These are phyloP conservation scores for Hypoxylon sp. DNA, from an alignment of 2,329 filamentous ascomycete species.

Conservation along the genomic window DNA sequence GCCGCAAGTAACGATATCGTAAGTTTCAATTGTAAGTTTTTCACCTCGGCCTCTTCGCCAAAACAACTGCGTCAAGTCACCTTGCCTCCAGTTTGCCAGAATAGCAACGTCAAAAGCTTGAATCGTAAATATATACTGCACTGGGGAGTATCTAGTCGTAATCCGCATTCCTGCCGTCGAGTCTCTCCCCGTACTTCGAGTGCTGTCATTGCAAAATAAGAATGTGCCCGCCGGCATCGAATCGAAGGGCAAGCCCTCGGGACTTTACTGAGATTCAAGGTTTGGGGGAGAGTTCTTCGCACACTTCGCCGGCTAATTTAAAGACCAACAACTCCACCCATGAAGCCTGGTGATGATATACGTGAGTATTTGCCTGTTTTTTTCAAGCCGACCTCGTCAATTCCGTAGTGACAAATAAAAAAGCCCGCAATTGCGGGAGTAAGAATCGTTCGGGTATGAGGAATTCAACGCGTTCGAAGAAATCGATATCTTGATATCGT, in stretches of 20 bases:
- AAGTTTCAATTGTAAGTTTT: conserved; percentile 20
- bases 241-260: conserved; percentile 37
- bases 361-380: conserved; percentile 40
- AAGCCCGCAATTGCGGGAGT: conserved; percentile 18
- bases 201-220: conserved; percentile 42
- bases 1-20: neutral
- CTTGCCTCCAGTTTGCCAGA: neutral
- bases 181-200: conserved; percentile 40
- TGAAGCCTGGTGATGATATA: conserved; percentile 44
- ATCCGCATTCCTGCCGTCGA: conserved; percentile 40
- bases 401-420: conserved; percentile 46
- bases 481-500: conserved; percentile 44
- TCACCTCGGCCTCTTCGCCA: neutral
- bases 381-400: conserved; percentile 43
- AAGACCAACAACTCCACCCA: conserved; percentile 47
- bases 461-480: conserved; percentile 30
- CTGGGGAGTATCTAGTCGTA: conserved; percentile 47
- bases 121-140: conserved; percentile 47
- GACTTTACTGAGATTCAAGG: conserved; percentile 38
- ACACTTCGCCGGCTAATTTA: conserved; percentile 30
- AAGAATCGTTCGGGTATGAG: conserved; percentile 33
- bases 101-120: conserved; percentile 9
- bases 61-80: neutral
- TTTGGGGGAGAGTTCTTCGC: conserved; percentile 15
- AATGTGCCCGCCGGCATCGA: conserved; percentile 44